Evolutionary conservation across 1,139 yeast species (phyloP), one percentile per base, ranked within the genome.

Genomic region (Suhomyces wounanorum): DNA sequence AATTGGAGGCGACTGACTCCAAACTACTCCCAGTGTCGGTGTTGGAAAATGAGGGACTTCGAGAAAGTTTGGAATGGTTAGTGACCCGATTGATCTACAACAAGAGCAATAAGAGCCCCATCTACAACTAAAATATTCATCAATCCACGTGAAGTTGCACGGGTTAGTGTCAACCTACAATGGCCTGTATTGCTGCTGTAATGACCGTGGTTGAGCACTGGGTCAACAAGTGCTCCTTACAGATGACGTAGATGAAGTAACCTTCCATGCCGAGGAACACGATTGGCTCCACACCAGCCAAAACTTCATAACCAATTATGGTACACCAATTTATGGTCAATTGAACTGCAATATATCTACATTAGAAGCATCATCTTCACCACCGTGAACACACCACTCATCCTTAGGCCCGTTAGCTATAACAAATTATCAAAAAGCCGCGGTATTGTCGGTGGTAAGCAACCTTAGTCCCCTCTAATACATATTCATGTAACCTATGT

Each of bases 21-120:
- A 81, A 96, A 52, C 91, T 94, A 26, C 74, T 94, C 51, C 97
- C 98, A 1, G 87, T 94, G 4, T 85, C 95, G 61, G 97, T 96
- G 8, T 72, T 87, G 47, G 90, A 85, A 45, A 96, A 94, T 33
- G 89, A 89, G 33, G 98, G 98, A 1, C 83, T 94, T 10, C 75
- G 76, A 49, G 96, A 90, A 56, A 89, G 97, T 21, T 82, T 90
- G 43, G 96, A 90, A 49, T 94, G 99, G 99, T 71, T 94, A 53
- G 83, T 83, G 38, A 78, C 88, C 10, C 75, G 98, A 51, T 72
- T 94, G 59, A 79, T 84, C 17, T 80, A 96, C 60, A 94, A 94
- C 65, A 90, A 88, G 67, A 69, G 74, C 39, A 83, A 81, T 62
- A 81, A 90, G 56, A 87, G 89, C 40, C 98, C 98, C 7, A 82